phyloP scores from a whole-genome alignment of 2,329 filamentous ascomycete species.

The Didymella sp. region DNA sequence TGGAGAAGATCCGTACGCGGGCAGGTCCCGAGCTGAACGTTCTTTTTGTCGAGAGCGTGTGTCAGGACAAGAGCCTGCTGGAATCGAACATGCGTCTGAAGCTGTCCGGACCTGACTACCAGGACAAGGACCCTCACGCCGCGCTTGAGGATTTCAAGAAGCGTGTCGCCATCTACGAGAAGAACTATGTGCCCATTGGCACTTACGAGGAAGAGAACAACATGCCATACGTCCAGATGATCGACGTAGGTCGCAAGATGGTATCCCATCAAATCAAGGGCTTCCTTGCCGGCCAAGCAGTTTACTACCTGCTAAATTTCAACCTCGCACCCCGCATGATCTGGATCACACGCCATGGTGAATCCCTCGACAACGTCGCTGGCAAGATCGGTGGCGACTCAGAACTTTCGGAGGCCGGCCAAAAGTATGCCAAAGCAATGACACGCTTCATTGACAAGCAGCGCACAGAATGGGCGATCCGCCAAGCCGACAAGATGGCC shows the following conservation, averaged over 20 bases:
- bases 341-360: conserved; percentile 96
- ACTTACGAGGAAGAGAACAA: conserved; percentile 88
- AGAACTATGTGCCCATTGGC: conserved; percentile 88
- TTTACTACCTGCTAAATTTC: conserved; percentile 95
- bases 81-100: conserved; percentile 98
- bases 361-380: conserved; percentile 84
- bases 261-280: conserved; percentile 89
- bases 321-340: conserved; percentile 95
- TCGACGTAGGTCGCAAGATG: conserved; percentile 94
- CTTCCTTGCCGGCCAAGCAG: conserved; percentile 89
- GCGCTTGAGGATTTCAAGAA: conserved; percentile 91
- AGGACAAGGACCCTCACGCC: conserved; percentile 84
- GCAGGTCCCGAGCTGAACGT: conserved; percentile 88
- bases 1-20: conserved; percentile 79
- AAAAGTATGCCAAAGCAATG: conserved; percentile 78
- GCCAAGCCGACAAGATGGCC: conserved; percentile 79
- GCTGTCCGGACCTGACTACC: conserved; percentile 94
- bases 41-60: conserved; percentile 94
- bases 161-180: conserved; percentile 91
- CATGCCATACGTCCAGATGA: conserved; percentile 96
- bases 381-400: conserved; percentile 94
- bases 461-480: conserved; percentile 79
- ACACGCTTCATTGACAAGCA: conserved; percentile 84
- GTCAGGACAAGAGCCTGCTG: conserved; percentile 80
- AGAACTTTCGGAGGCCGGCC: conserved; percentile 79